A percentile compares a stretch with the other conserved stretches of the same genome.
Conservation (phyloP, 2,329 filamentous ascomycete genomes). For the Aspergillus pseudoglaucus region DNA sequence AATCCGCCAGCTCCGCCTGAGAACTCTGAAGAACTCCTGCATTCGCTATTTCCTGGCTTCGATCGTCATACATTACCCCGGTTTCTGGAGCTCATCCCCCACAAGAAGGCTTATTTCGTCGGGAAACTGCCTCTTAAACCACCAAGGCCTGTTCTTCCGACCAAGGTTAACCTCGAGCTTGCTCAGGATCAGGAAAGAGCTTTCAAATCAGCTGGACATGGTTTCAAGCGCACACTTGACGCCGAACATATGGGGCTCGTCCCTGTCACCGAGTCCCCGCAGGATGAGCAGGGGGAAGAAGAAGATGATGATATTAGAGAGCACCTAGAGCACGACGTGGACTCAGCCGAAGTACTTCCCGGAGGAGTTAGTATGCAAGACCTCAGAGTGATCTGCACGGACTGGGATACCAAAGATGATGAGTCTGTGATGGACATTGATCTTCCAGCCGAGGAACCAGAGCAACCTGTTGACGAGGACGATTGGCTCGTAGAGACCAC, state of each 20-base stretch:
- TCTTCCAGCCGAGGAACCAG: conserved; percentile 12
- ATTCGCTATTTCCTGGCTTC: conserved; percentile 75
- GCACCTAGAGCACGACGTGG: conserved; percentile 48
- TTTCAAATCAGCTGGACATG: conserved; percentile 67
- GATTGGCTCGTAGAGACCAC: conserved; percentile 44
- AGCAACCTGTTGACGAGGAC: conserved; percentile 53
- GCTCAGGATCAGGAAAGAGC: conserved; percentile 78
- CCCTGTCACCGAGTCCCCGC: conserved; percentile 37
- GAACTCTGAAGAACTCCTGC: conserved; percentile 67
- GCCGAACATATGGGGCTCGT: conserved; percentile 54
- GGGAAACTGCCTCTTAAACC: conserved; percentile 73
- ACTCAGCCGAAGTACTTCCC: conserved; percentile 55
- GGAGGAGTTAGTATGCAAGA: conserved; percentile 73
- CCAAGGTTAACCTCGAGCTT: conserved; percentile 82
- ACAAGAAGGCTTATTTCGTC: conserved; percentile 69
- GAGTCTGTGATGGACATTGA: conserved; percentile 35
- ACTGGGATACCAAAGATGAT: conserved; percentile 67
- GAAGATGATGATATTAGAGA: conserved; percentile 45
- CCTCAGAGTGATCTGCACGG: conserved; percentile 75
- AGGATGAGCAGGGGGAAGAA: conserved; percentile 44
- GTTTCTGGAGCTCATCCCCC: conserved; percentile 76
- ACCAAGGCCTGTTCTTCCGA: conserved; percentile 74
- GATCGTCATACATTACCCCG: conserved; percentile 66
- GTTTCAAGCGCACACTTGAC: conserved; percentile 45
- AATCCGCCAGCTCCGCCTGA: conserved; percentile 63